Evolutionary conservation across 306 rosid genomes (phyloP), one percentile per base, ranked within the genome.

Genomic region (Quercus suber): DNA sequence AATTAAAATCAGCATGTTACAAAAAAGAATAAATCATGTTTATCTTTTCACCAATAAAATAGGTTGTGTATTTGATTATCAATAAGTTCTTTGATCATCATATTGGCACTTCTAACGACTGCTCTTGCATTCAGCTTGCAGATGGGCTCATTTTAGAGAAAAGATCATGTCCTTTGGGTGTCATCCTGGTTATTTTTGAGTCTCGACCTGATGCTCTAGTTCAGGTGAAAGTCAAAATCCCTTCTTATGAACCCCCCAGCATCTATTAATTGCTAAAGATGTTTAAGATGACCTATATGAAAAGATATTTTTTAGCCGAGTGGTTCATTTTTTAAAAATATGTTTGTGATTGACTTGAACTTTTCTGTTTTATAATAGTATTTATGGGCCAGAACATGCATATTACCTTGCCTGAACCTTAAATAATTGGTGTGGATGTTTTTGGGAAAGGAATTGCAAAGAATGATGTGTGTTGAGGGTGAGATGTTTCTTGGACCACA

Each of bases 161-260:
- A 69, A 64, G 77, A 25, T 87, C 96, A 0, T 86, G 92, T 81
- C 97, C 99, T 23, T 71, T 95, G 80, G 99, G 99, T 31, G 99
- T 95, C 25, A 87, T 95, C 20, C 80, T 95, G 73, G 74, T 95
- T 81, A 88, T 95, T 68, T 92, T 91, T 13, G 99, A 95, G 86
- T 95, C 97, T 71, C 97, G 97, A 73, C 99, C 99, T 3, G 99
- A 95, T 86, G 99, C 97, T 74, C 92, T 95, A 70, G 99, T 92
- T 80, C 99, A 95, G 92, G 99, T 92, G 81, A 78, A 58, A 37
- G 73, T 73, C 76, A 35, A 71, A 27, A 61, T 35, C 74, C 78
- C 74, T 52, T 76, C 69, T 53, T 28, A 30, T 25, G 57, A 45
- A n/a, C 57, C 72, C 58, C 74, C 27, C 45, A 19, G 69, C 75